A percentile compares a stretch with the other conserved stretches of the same genome.
phyloP scores from a whole-genome alignment of 306 rosid species.

The Urtica urens region DNA sequence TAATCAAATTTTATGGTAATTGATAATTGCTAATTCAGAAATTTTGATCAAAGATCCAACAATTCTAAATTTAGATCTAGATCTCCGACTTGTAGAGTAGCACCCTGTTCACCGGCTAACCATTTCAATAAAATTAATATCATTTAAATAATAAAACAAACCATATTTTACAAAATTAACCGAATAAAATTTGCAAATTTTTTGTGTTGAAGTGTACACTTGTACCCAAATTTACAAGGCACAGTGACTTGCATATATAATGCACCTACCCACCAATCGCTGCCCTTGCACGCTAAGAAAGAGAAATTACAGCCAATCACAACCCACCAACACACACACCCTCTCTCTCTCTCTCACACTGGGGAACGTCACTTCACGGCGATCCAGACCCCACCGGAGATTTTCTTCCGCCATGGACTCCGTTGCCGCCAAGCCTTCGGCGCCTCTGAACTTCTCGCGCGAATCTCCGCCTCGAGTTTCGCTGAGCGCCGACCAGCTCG shows the following conservation, averaged over 20 bases:
- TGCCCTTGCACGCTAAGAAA: neutral
- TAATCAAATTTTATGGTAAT: no score
- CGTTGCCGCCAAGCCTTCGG: constrained; percentile 1
- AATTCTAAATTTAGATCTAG: no score
- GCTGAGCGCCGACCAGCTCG: constrained; percentile 54
- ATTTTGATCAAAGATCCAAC: no score
- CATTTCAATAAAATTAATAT: no score
- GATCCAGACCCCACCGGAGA: constrained; percentile 27
- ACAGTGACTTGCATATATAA: neutral
- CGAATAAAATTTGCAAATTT: no score
- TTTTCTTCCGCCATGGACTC: constrained; percentile 5
- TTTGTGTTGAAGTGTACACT: neutral
- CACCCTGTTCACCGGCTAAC: no score
- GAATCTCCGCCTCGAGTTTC: constrained; percentile 36
- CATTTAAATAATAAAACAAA: no score
- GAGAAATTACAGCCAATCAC: neutral
- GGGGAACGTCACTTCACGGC: constrained; percentile 39
- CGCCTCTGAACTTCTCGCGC: constrained; percentile 33
- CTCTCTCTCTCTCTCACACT: constrained; percentile 4
- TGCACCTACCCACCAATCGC: neutral
- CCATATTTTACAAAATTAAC: no score
- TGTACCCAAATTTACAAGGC: neutral
- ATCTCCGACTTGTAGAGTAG: no score
- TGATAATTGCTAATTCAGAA: no score
- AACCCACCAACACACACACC: neutral